These are phyloP conservation scores for Epichloe uncinata DNA, from an alignment of 2,329 filamentous ascomycete genomes.

Conservation along the genomic window DNA sequence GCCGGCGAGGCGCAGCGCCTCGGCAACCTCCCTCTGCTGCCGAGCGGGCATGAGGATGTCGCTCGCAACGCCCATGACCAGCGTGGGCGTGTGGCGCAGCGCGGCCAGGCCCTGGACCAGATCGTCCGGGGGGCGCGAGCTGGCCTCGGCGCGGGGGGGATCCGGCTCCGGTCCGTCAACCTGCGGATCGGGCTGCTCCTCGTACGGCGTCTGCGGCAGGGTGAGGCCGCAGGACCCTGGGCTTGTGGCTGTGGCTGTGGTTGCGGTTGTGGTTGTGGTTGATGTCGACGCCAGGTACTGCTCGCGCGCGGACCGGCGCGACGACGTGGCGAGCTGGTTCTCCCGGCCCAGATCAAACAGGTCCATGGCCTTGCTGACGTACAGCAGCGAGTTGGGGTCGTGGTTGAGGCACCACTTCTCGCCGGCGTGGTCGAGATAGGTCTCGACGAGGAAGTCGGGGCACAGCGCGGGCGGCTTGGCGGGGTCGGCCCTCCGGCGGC, in stretches of 20 bases:
- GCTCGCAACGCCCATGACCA: constrained; percentile 88
- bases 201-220: constrained; percentile 70
- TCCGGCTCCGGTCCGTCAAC: constrained; percentile 16
- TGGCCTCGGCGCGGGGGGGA: constrained; percentile 6
- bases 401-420: constrained; percentile 98
- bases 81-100: constrained; percentile 62
- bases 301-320: constrained; percentile 48
- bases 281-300: constrained; percentile 29
- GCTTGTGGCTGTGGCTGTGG: constrained; percentile 4
- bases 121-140: constrained; percentile 54
- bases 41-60: constrained; percentile 96
- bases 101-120: constrained; percentile 61
- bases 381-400: constrained; percentile 87
- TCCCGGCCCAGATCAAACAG: constrained; percentile 77
- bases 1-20: constrained; percentile 62
- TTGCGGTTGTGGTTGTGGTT: too few relatives aligned
- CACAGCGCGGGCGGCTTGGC: constrained; percentile 84
- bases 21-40: constrained; percentile 91
- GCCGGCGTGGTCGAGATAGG: constrained; percentile 92
- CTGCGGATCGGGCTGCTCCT: constrained; percentile 55
- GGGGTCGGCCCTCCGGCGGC: constrained; percentile 71
- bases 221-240: constrained; percentile 55
- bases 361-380: constrained; percentile 98
- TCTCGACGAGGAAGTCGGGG: constrained; percentile 94
- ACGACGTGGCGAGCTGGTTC: constrained; percentile 49